These are phyloP conservation scores for Orbilia blumenaviensis DNA, from an alignment of 2,329 filamentous ascomycete species.

Conservation along the genomic window DNA sequence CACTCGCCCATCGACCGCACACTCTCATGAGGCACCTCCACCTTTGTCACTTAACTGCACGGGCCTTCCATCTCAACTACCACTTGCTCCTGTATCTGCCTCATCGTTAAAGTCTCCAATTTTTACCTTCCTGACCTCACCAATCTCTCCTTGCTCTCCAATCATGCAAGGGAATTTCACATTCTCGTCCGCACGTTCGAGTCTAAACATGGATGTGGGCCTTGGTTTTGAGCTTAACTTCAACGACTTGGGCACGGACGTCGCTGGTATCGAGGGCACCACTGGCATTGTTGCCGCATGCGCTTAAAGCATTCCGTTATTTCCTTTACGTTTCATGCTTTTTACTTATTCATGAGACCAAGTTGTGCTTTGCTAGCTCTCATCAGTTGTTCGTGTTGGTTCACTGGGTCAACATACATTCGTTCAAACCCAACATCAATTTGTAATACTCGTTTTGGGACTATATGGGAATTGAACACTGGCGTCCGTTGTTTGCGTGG, in stretches of 20 bases:
- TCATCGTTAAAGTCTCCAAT: constrained; percentile 37
- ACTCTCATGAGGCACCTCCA: constrained; percentile 18
- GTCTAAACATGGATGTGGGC: constrained; percentile 36
- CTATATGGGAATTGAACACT: constrained; percentile 3
- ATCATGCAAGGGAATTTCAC: constrained; percentile 16
- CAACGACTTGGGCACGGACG: constrained; percentile 10
- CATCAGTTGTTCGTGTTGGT: constrained; percentile 5
- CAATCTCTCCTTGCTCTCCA: constrained; percentile 48
- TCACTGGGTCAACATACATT: neutral
- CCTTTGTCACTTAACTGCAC: constrained; percentile 23
- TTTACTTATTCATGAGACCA: neutral
- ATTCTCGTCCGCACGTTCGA: constrained; percentile 29
- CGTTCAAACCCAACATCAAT: constrained; percentile 7
- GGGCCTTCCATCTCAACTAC: neutral
- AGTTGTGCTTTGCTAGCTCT: neutral
- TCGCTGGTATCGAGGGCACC: constrained; percentile 8
- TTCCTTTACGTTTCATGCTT: constrained; percentile 11
- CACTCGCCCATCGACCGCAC: constrained; percentile 45
- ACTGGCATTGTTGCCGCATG: constrained; percentile 41
- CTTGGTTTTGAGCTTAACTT: constrained; percentile 38
- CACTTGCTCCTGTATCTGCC: constrained; percentile 16
- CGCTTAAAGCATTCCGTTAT: constrained; percentile 9
- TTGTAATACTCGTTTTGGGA: neutral
- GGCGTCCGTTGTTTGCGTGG: constrained; percentile 18
- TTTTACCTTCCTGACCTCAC: constrained; percentile 36